Percentiles rank a stretch among this genome's conserved stretches.
phyloP scores from a whole-genome alignment of 345 rosid species.

The Eutrema yunnanense region DNA sequence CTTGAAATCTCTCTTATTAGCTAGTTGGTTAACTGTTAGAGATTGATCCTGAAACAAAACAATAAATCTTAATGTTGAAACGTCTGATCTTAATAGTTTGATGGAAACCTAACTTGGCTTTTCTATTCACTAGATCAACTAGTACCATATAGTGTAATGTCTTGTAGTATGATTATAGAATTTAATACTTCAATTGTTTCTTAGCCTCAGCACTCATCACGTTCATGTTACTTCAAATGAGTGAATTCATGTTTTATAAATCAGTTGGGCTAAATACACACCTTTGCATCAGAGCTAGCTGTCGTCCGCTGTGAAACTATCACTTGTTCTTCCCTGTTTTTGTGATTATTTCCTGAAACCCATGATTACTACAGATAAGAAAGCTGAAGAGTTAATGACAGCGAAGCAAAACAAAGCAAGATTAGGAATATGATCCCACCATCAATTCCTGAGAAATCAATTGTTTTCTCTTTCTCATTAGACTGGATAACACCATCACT shows the following conservation, averaged over 20 bases:
- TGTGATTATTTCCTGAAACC: constrained; percentile 43
- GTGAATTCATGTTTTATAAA: not conserved
- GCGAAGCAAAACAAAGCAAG: not conserved
- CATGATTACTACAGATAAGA: constrained; percentile 12
- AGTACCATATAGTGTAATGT: not conserved
- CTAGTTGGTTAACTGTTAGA: constrained; percentile 23
- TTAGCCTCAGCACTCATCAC: constrained; percentile 4
- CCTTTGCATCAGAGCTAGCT: constrained; percentile 39
- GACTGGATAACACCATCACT: constrained; percentile 22
- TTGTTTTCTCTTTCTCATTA: constrained; percentile 21
- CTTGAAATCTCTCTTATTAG: constrained; percentile 28
- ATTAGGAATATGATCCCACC: constrained; percentile 32
- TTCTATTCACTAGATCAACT: constrained; percentile 3
- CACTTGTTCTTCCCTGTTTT: constrained; percentile 26
- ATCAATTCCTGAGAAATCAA: constrained; percentile 27
- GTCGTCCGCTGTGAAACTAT: constrained; percentile 25
- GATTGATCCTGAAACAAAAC: constrained; percentile 36
- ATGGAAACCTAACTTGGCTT: not conserved
- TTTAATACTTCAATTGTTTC: not conserved
- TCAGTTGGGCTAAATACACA: constrained; percentile 12
- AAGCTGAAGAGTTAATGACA: constrained; percentile 5
- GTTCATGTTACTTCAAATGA: not conserved
- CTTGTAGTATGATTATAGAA: not conserved
- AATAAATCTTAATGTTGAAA: not conserved
- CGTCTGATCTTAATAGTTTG: not conserved